Conservation (phyloP, 257 asterid species). For the Lavandula angustifolia region DNA sequence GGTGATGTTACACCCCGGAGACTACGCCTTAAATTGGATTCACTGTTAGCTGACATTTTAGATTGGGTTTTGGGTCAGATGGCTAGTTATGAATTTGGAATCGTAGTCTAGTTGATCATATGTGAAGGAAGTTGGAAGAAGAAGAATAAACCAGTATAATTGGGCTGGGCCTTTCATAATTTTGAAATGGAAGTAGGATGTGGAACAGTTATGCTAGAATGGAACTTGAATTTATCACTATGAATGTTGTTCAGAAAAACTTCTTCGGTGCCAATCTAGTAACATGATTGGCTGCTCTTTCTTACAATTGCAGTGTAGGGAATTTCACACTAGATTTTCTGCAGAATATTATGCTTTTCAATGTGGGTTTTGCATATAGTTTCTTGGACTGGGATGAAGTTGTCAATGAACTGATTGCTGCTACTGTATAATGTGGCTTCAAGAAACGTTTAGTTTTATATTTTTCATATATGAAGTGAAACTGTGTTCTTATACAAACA, state of each 20-base stretch:
- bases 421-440: slow-evolving; percentile 12
- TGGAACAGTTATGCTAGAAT: slow-evolving; percentile 1
- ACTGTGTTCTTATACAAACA: not conserved
- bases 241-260: not conserved
- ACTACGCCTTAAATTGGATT: not conserved
- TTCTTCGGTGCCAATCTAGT: not conserved
- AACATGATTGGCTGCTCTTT: not conserved
- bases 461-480: not conserved
- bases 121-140: not conserved
- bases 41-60: not conserved
- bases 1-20: too few relatives aligned
- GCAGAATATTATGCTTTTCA: too few relatives aligned
- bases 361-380: too few relatives aligned
- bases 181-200: slow-evolving; percentile 13
- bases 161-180: not conserved
- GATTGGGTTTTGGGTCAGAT: not conserved
- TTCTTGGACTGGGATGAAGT: not conserved
- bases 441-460: not conserved
- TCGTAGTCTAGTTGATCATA: not conserved
- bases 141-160: not conserved
- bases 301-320: not conserved
- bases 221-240: not conserved
- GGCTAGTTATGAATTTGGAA: not conserved
- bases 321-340: not conserved
- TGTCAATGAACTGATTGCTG: too few relatives aligned